Evolutionary conservation across 345 rosid species (phyloP).

Genomic region (Populus nigra): DNA sequence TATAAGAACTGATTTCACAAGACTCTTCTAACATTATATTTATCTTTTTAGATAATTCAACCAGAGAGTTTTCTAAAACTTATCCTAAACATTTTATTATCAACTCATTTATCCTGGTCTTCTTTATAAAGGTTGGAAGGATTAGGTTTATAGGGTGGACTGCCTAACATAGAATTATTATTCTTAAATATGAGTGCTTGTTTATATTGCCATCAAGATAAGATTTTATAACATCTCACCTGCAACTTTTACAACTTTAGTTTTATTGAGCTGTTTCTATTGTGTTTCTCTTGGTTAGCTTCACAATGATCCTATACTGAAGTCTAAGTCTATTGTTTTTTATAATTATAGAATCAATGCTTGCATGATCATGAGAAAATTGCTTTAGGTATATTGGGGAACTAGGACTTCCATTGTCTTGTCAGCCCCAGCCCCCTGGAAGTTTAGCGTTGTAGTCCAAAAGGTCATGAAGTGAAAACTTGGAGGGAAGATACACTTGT

Average conservation of each 20-base stretch:
- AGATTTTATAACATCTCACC: not conserved
- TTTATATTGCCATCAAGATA: no score
- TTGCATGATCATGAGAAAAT: not conserved
- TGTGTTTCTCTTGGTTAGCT: not conserved
- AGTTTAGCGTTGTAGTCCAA: not conserved
- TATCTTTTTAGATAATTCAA: no score
- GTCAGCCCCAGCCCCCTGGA: not conserved
- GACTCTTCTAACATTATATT: no score
- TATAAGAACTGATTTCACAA: no score
- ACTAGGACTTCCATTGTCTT: not conserved
- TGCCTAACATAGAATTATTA: no score
- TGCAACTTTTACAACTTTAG: not conserved
- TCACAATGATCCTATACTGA: no score
- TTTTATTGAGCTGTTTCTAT: not conserved
- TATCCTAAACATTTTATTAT: no score
- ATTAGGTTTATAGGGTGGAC: no score
- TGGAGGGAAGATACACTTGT: constrained; percentile 11
- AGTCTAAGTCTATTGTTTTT: not conserved
- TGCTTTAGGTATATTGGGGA: not conserved
- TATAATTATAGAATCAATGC: not conserved
- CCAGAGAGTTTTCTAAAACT: no score
- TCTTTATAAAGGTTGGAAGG: no score
- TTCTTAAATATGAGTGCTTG: no score
- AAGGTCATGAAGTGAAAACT: not conserved
- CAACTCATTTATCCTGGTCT: no score